Percentiles rank a stretch among this genome's conserved stretches.
Evolutionary conservation across 352 stramenopile genomes (phyloP).

Genomic region (Globisporangium takayamanum): DNA sequence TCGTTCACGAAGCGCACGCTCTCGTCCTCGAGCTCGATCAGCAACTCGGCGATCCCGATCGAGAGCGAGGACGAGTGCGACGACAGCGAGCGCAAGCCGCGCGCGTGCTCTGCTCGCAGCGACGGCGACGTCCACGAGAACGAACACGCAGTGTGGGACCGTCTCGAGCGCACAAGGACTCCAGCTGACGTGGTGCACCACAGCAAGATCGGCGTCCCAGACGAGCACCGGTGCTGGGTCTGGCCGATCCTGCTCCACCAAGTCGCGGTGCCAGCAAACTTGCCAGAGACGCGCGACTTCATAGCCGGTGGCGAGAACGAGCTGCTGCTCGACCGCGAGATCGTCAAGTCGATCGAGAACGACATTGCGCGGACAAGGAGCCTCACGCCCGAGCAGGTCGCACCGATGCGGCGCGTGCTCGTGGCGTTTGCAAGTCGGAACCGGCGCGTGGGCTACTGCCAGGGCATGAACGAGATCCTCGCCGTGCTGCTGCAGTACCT

Average conservation of each 20-base stretch:
- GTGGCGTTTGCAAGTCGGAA: slow-evolving; percentile 70
- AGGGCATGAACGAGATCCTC: slow-evolving; percentile 84
- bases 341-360: slow-evolving; percentile 76
- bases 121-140: slow-evolving; percentile 15
- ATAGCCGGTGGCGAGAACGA: slow-evolving; percentile 29
- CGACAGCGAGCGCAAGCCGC: slow-evolving; percentile 8
- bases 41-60: slow-evolving; percentile 21
- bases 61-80: slow-evolving; percentile 14
- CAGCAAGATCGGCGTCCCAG: slow-evolving; percentile 52
- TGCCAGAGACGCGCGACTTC: slow-evolving; percentile 22
- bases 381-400: slow-evolving; percentile 40
- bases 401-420: slow-evolving; percentile 60
- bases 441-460: slow-evolving; percentile 73
- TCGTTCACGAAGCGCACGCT: slow-evolving; percentile 39
- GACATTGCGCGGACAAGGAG: slow-evolving; percentile 69
- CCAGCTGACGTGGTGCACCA: slow-evolving; percentile 27
- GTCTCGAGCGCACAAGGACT: slow-evolving; percentile 24
- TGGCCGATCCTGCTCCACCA: slow-evolving; percentile 65
- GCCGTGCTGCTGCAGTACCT: slow-evolving; percentile 68
- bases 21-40: slow-evolving; percentile 53
- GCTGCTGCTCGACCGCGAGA: slow-evolving; percentile 50
- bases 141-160: slow-evolving; percentile 35
- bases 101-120: not conserved
- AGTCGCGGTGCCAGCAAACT: slow-evolving; percentile 25
- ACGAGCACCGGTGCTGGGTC: slow-evolving; percentile 60